Evolutionary conservation across 345 rosid genomes (phyloP).

Genomic region (Citrus sp.): DNA sequence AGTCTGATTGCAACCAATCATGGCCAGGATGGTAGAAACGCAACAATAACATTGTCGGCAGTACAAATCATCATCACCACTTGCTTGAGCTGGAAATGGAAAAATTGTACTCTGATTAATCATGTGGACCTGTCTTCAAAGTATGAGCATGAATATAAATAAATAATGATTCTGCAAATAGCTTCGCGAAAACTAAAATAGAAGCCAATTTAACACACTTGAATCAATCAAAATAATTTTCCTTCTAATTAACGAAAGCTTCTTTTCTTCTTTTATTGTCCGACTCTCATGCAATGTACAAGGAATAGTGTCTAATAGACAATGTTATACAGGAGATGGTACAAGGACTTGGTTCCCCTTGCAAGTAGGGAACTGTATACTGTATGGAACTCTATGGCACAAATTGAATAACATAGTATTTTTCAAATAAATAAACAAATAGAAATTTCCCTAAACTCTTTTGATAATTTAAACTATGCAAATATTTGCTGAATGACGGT

Average conservation of each 20-base stretch:
- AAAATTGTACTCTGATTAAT: not conserved
- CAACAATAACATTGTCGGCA: not conserved
- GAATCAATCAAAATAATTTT: not conserved
- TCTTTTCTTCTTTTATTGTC: not conserved
- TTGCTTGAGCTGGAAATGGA: not conserved
- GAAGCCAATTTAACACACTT: not conserved
- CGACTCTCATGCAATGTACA: not conserved
- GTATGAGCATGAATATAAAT: not conserved
- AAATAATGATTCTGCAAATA: not conserved
- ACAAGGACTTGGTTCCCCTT: not conserved
- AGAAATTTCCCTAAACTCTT: not conserved
- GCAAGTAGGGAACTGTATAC: not conserved
- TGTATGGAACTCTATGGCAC: conserved; percentile 5
- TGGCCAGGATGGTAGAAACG: not conserved
- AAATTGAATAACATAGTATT: conserved; percentile 19
- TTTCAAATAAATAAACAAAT: conserved; percentile 22
- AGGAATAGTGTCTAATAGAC: not conserved
- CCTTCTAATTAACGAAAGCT: not conserved
- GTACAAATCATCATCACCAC: not conserved
- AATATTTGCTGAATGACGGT: conserved; percentile 82
- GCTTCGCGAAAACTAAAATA: not conserved
- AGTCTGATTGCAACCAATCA: not conserved
- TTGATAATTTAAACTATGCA: conserved; percentile 26
- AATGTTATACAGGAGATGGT: not conserved
- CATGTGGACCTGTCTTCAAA: not conserved